Conservation (phyloP, 2,329 filamentous ascomycete genomes). For the Pseudogymnoascus verrucosus region DNA sequence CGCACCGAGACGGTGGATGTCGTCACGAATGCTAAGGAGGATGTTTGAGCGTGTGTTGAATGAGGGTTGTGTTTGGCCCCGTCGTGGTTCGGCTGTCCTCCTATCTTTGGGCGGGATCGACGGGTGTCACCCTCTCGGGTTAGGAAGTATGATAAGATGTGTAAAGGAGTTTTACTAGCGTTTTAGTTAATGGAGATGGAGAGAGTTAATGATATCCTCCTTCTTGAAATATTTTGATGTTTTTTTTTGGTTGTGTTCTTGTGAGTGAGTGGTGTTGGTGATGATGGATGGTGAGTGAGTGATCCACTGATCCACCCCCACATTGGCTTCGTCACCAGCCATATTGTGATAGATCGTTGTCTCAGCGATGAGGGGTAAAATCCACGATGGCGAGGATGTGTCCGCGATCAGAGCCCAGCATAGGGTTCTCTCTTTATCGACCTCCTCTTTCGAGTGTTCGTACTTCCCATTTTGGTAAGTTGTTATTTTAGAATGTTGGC, state of each 20-base stretch:
- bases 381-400: too few species aligned
- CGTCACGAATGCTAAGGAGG: not conserved
- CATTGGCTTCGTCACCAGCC: not conserved
- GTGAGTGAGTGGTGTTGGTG: not conserved
- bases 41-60: not conserved
- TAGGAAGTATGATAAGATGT: not conserved
- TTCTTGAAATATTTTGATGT: not conserved
- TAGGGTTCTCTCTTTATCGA: too few species aligned
- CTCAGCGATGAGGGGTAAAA: not conserved
- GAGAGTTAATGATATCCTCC: not conserved
- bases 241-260: too few species aligned
- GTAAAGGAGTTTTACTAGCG: slow-evolving; percentile 14
- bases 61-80: not conserved
- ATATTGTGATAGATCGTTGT: not conserved
- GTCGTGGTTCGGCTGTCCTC: not conserved
- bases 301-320: too few species aligned
- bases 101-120: not conserved
- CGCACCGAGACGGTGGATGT: slow-evolving; percentile 41
- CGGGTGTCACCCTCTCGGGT: not conserved
- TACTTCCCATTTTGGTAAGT: not conserved
- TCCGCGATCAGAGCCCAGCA: not conserved
- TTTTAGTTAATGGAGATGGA: slow-evolving; percentile 21
- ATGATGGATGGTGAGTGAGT: not conserved
- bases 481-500: not conserved
- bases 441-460: not conserved